Evolutionary conservation across 805 yeast genomes (phyloP), one percentile per base, ranked within the genome.

Genomic region (Zygosaccharomyces bisporus): DNA sequence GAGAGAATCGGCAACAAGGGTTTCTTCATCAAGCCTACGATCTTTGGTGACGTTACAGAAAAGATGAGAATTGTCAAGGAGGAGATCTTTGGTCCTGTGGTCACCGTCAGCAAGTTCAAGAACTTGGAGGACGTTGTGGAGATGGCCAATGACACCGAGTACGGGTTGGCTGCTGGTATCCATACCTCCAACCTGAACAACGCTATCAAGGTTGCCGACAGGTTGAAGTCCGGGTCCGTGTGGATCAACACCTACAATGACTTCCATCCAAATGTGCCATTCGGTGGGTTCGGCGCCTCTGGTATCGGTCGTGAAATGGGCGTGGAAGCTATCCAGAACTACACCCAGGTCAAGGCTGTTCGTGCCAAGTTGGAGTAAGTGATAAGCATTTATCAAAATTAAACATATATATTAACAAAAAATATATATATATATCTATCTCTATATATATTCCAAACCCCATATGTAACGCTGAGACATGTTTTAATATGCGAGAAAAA

Each of bases 271-370:
- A 74, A 77, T 66, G 84, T 90, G 67, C 96, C 96, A 60, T 90
- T 90, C 67, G 96, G 96, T 58, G 96, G 96, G 36, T 85, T 75
- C 73, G 87, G 87, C 67, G 80, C 81, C 75, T 82, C 93, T 46
- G 98, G 98, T 68, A 73, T 84, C 50, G 97, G 98, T 62, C 80
- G 95, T 68, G 96, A 91, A 74, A 80, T 89, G 76, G 96, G 96
- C 60, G 77, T 76, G 49, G 90, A 87, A 53, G 95, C 95, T 46
- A 69, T 91, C 59, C 86, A 83, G 49, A 83, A 81, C 67, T 91
- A 89, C 75, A 80, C 87, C 51, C 95, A 87, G 67, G 76, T 74
- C 53, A 91, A 90, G 76, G 84, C 96, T 41, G 95, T 90, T 46
- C 77, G 82, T 72, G 63, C 73, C 47, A 72, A 56, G 45, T 40